Base-by-base conservation (phyloP, 306 rosid species). In the Echinosophora koreensis region DNA sequence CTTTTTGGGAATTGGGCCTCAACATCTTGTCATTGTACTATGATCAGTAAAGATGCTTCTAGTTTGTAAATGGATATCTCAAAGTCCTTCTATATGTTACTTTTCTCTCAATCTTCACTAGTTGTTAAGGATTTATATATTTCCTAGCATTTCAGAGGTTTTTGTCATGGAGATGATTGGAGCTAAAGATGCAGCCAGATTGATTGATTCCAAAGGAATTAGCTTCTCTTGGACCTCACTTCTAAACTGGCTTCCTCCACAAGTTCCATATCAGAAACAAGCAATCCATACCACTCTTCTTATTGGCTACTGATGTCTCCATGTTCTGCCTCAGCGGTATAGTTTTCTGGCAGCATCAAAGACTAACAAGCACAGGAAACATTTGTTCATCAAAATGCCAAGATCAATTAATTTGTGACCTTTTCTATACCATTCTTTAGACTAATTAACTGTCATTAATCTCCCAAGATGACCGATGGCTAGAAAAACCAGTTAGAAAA, bases 171-270 rank as follows among this genome's bases (percentile, higher is more conserved):
- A 69, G 86, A 71, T 78, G 32, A 81, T 67, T 46, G 80, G 63
- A 66, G 86, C 80, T 69, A 61, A 77, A 77, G 71, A 55, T 86
- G 82, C 73, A 22, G 51, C 54, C 51, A 41, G 81, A 64, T 42
- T 7, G 63, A 50, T 47, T 57, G 77, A 34, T 77, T 83, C 76
- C 82, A 69, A 50, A 44, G 34, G 79, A 76, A 49, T 56, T 61
- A 59, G 69, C 68, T 35, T 69, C 55, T 59, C 55, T 28, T 65
- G 71, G 80, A 72, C 38, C 68, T 82, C 73, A 49, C 79, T 67
- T 30, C 17, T 32, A 16, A 60, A 61, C 47, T 22, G 69, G 84
- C 55, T 37, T 82, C 77, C 50, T 81, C 66, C 42, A 71, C 77
- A 56, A 79, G 69, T 71, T 65, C 51, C 73, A 54, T 39, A 56